A percentile compares a stretch with the other conserved stretches of the same genome.
phyloP scores from a whole-genome alignment of 495 filamentous ascomycete genomes.

The Aspergillus coremiiformis region DNA sequence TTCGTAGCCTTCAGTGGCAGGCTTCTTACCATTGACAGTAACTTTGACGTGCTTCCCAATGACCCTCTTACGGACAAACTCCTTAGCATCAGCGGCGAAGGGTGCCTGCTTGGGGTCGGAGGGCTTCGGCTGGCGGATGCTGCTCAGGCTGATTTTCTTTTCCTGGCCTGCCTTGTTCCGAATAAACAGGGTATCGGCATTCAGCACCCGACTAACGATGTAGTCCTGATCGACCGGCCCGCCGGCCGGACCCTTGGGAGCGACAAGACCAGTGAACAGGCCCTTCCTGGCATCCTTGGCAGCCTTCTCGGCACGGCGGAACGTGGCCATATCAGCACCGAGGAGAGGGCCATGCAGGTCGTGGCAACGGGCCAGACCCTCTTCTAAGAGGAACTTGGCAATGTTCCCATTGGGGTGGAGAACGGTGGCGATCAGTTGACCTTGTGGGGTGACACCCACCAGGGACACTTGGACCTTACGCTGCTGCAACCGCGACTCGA shows the following conservation, averaged over 20 bases:
- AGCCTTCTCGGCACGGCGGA: constrained; percentile 79
- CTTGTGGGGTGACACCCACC: constrained; percentile 79
- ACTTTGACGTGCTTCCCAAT: constrained; percentile 94
- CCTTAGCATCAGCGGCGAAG: constrained; percentile 88
- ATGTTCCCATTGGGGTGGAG: constrained; percentile 88
- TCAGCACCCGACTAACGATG: constrained; percentile 74
- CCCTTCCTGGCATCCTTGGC: constrained; percentile 69
- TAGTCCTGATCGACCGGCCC: constrained; percentile 64
- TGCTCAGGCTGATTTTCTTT: constrained; percentile 86
- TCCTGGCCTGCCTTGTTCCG: constrained; percentile 76
- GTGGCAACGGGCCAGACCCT: constrained; percentile 82
- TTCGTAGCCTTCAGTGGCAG: constrained; percentile 84
- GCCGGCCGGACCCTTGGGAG: constrained; percentile 45
- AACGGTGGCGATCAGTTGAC: constrained; percentile 71
- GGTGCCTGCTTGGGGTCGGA: constrained; percentile 75
- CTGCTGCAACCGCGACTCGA: constrained; percentile 77
- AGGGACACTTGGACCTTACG: constrained; percentile 73
- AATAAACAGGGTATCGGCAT: constrained; percentile 81
- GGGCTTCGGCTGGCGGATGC: constrained; percentile 82
- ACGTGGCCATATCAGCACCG: constrained; percentile 72
- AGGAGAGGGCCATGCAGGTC: constrained; percentile 91
- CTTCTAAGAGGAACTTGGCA: constrained; percentile 76
- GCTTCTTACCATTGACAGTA: constrained; percentile 80
- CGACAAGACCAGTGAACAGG: constrained; percentile 70
- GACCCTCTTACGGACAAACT: constrained; percentile 84